phyloP scores from a whole-genome alignment of 306 rosid genomes.

The Senna siamea region DNA sequence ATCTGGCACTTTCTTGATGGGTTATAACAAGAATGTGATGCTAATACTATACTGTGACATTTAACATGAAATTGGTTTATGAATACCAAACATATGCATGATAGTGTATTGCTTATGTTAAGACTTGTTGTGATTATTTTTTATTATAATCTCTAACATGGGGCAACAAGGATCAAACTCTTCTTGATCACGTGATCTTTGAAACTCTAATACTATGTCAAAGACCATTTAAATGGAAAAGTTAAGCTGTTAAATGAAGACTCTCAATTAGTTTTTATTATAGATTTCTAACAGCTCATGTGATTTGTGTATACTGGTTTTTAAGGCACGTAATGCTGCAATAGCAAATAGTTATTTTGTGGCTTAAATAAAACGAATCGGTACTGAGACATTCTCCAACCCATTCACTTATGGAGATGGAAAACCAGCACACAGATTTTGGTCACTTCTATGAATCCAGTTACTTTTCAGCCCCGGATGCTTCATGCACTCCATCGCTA shows the following conservation, averaged over 20 bases:
- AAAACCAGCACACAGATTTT: conserved; percentile 78
- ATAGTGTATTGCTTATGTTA: conserved; percentile 8
- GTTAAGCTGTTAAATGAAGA: neutral
- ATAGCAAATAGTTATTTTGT: conserved; percentile 26
- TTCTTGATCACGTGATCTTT: neutral
- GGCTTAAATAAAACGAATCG: neutral
- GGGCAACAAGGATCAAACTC: neutral
- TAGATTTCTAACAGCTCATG: neutral
- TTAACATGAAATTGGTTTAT: too few relatives aligned
- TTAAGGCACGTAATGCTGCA: conserved; percentile 14
- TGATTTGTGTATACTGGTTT: neutral
- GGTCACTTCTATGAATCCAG: conserved; percentile 95
- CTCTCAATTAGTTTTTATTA: neutral
- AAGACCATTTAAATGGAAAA: neutral
- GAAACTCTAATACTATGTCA: neutral
- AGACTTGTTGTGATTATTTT: too few relatives aligned
- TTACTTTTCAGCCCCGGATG: conserved; percentile 86
- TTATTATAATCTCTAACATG: neutral
- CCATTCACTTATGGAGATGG: conserved; percentile 91
- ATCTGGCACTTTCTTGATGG: too few relatives aligned
- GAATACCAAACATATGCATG: neutral
- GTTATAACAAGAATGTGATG: neutral
- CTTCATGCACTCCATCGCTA: conserved; percentile 87
- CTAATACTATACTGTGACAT: neutral
- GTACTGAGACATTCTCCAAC: conserved; percentile 59